Evolutionary conservation across 768 basidiomycete genomes (phyloP).

Genomic region (Gautieria morchelliformis): DNA sequence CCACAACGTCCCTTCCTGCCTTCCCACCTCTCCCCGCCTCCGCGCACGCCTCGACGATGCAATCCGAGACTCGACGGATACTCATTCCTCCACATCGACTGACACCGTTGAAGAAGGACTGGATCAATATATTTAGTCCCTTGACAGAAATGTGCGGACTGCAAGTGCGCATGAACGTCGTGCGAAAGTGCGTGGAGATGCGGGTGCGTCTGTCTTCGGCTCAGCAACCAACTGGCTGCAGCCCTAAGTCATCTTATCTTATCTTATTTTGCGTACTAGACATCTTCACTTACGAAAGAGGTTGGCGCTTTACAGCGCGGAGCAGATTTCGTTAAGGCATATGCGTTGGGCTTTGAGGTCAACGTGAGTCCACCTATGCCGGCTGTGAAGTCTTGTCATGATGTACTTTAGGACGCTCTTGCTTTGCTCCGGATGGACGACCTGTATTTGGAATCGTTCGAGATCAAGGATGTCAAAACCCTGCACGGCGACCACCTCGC

Average conservation of each 20-base stretch:
- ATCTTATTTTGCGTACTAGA: conserved; percentile 35
- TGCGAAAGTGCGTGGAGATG: conserved; percentile 81
- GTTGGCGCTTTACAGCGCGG: conserved; percentile 92
- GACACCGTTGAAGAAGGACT: conserved; percentile 94
- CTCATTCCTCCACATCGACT: conserved; percentile 94
- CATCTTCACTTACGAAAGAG: conserved; percentile 91
- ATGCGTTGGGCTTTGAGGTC: conserved; percentile 88
- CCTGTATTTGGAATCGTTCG: conserved; percentile 95
- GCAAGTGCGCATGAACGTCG: conserved; percentile 96
- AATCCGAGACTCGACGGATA: conserved; percentile 81
- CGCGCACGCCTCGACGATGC: conserved; percentile 46
- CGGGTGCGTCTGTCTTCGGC: conserved; percentile 47
- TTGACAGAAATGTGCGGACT: conserved; percentile 90
- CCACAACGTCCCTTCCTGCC: conserved; percentile 46
- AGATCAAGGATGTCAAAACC: conserved; percentile 98
- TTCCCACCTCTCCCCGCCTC: conserved; percentile 63
- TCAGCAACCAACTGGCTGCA: background rate
- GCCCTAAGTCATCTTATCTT: background rate
- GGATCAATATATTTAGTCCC: conserved; percentile 92
- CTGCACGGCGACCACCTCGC: conserved; percentile 96
- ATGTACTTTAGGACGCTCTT: conserved; percentile 66
- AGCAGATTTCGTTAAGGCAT: conserved; percentile 94
- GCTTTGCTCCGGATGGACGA: conserved; percentile 93
- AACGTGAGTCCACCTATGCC: conserved; percentile 45
- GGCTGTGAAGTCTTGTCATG: background rate